A percentile compares a stretch with the other conserved stretches of the same genome.
phyloP scores from a whole-genome alignment of 1,139 yeast genomes.

The Arxiozyma bovina region DNA sequence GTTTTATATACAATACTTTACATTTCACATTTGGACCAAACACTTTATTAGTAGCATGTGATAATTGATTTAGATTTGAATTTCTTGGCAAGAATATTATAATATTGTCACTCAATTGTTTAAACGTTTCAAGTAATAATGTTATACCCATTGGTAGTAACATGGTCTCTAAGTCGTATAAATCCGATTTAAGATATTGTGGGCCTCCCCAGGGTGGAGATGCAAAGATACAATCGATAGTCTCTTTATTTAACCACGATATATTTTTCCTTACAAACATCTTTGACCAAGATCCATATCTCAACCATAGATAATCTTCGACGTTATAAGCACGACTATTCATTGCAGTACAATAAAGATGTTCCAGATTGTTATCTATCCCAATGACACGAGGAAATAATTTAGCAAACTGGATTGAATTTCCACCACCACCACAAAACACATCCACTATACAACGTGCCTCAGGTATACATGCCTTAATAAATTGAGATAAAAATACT shows the following conservation, averaged over 20 bases:
- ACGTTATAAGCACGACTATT: slow-evolving; percentile 70
- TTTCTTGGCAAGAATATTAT: slow-evolving; percentile 73
- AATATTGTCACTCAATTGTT: slow-evolving; percentile 42
- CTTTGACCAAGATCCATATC: slow-evolving; percentile 49
- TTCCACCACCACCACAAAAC: slow-evolving; percentile 96
- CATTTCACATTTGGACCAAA: slow-evolving; percentile 41
- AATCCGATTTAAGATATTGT: slow-evolving; percentile 39
- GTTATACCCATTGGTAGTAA: slow-evolving; percentile 44
- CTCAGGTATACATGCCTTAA: slow-evolving; percentile 42
- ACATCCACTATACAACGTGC: slow-evolving; percentile 33
- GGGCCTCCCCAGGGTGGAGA: slow-evolving; percentile 99
- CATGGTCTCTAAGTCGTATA: slow-evolving; percentile 40
- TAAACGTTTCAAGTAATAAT: slow-evolving; percentile 38
- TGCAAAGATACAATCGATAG: slow-evolving; percentile 60
- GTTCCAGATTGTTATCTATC: slow-evolving; percentile 54
- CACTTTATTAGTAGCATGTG: slow-evolving; percentile 38
- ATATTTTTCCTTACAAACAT: not conserved
- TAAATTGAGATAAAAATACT: slow-evolving; percentile 49
- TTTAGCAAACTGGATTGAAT: slow-evolving; percentile 71
- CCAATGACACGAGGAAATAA: slow-evolving; percentile 52
- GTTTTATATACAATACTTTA: slow-evolving; percentile 41
- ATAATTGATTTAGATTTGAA: slow-evolving; percentile 50
- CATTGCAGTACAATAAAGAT: slow-evolving; percentile 56
- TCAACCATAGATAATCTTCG: slow-evolving; percentile 40
- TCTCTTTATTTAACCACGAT: slow-evolving; percentile 17